Conservation (phyloP, 2,329 filamentous ascomycete species). For the Botryotinia convoluta region DNA sequence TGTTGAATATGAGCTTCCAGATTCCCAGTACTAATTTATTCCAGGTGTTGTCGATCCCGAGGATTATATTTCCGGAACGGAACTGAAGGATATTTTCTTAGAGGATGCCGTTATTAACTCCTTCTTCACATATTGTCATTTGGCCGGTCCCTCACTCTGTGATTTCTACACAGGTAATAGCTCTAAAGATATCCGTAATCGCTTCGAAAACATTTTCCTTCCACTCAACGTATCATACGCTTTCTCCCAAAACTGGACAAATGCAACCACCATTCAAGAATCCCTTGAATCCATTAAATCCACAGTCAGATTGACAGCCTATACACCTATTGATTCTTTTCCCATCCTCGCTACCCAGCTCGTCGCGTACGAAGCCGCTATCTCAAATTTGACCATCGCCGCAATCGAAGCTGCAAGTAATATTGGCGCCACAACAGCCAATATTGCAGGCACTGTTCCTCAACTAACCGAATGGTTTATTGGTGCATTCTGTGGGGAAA, state of each 20-base stretch:
- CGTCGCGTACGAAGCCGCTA: background rate
- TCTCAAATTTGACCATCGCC: constrained; percentile 6
- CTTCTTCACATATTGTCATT: constrained; percentile 34
- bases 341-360: background rate
- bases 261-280: constrained; percentile 20
- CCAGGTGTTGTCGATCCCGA: constrained; percentile 27
- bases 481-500: constrained; percentile 1
- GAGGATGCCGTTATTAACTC: constrained; percentile 30
- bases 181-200: constrained; percentile 27
- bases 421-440: background rate
- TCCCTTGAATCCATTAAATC: constrained; percentile 3
- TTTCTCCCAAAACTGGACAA: constrained; percentile 26
- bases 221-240: constrained; percentile 22
- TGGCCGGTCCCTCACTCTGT: constrained; percentile 38
- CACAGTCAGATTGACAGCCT: background rate
- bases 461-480: constrained; percentile 1
- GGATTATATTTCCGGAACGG: constrained; percentile 40
- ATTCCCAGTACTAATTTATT: background rate
- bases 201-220: constrained; percentile 28
- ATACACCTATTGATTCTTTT: constrained; percentile 7
- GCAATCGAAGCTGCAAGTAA: background rate
- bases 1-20: background rate
- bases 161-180: constrained; percentile 29
- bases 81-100: constrained; percentile 38
- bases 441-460: background rate